Base-by-base conservation (phyloP, 2,329 filamentous ascomycete species). In the Dactylellina haptotyla region DNA sequence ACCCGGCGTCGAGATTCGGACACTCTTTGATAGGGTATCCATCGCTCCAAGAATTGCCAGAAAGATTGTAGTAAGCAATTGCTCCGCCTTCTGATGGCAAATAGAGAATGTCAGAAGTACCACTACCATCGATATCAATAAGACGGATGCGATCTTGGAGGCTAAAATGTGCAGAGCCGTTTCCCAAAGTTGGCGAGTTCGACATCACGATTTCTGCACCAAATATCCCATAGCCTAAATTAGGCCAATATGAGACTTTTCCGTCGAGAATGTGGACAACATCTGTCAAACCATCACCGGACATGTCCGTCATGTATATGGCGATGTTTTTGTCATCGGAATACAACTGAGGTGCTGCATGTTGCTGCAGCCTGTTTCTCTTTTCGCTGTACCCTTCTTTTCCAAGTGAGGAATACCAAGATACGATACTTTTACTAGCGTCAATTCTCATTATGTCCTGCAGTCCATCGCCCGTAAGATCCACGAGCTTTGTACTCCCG, bases 221-320 rank as follows among this genome's bases (percentile, higher is more conserved):
- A 79, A 75, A 82, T 81, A 0, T 45, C 18, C 1, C 81, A 65
- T 82, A 77, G 2, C 81, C 81, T 1, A 80, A 41, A 56, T 80
- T 81, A 1, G 80, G 79, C 79, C 80, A 82, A 67, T 81, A 82
- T 10, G 16, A 6, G 0, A 80, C 48, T 14, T 76, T 50, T 0
- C 77, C 77, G 56, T 80, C 78, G 2, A 20, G 10, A 34, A 82
- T 75, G 0, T 70, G 43, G 8, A 78, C 77, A 4, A 79, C 18
- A 54, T 80, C 79, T 1, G 43, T 16, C 1, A 78, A 74, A 0
- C 78, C 79, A 56, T 79, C 78, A 2, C 79, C 79, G 9, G 75
- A 70, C 65, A 79, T 77, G 58, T 80, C 79, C 1, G 77, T 71
- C 2, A 76, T 41, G 46, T 75, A 77, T 77, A 62, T 39, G 34